phyloP scores from a whole-genome alignment of 345 rosid genomes.

The Tarenaya hassleriana region DNA sequence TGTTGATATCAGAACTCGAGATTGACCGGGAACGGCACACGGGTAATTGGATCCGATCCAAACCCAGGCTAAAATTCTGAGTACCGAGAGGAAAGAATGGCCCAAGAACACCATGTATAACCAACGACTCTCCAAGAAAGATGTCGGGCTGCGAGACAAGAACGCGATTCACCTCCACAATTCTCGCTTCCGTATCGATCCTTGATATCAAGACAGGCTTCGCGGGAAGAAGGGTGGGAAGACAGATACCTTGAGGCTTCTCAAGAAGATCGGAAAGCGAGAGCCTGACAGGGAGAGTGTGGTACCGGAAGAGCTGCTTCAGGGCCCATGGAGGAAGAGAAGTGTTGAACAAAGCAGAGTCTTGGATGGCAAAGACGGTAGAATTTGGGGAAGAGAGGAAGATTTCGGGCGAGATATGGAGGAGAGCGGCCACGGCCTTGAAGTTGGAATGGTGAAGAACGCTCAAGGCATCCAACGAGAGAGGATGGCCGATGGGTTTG shows the following conservation, averaged over 20 bases:
- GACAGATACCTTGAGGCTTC: constrained; percentile 42
- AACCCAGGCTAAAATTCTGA: no score
- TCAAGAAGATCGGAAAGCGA: constrained; percentile 45
- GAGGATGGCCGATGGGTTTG: constrained; percentile 26
- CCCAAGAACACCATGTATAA: constrained; percentile 51
- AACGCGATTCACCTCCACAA: constrained; percentile 50
- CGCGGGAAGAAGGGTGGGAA: constrained; percentile 45
- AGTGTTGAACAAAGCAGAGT: constrained; percentile 44
- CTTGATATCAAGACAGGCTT: constrained; percentile 49
- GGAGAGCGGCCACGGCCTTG: constrained; percentile 53
- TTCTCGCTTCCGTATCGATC: constrained; percentile 27
- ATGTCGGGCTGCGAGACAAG: constrained; percentile 48
- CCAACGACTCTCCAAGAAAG: constrained; percentile 39
- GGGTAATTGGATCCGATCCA: no score
- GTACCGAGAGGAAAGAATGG: constrained; percentile 31
- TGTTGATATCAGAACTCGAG: no score
- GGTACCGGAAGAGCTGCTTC: constrained; percentile 66
- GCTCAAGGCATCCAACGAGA: constrained; percentile 44
- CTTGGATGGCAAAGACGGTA: constrained; percentile 72
- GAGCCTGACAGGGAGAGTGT: constrained; percentile 45
- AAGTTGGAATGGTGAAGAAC: constrained; percentile 55
- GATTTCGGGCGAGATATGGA: constrained; percentile 51
- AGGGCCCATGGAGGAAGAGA: constrained; percentile 46
- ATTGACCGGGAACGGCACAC: no score
- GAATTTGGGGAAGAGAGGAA: constrained; percentile 48